Conservation (phyloP, 768 basidiomycete species). For the Pleurotus citrinopileatus region DNA sequence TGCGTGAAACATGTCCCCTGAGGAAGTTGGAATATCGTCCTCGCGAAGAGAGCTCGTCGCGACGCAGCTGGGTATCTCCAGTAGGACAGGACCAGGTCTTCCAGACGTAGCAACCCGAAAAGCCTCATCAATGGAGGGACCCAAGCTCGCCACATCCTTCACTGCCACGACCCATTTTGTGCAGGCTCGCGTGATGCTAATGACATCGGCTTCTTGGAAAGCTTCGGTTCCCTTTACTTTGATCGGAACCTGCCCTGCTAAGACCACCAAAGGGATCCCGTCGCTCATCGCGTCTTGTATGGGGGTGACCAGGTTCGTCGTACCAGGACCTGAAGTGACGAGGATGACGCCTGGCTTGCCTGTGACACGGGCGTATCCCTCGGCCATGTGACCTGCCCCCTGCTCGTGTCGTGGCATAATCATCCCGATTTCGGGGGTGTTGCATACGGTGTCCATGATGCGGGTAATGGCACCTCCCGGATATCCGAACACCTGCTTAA, state of each 20-base stretch:
- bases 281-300: conserved; percentile 98
- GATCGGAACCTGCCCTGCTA: conserved; percentile 95
- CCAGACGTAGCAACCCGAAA: conserved; percentile 99
- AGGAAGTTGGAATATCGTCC: conserved; percentile 78
- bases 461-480: conserved; percentile 97
- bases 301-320: conserved; percentile 95
- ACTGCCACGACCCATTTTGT: conserved; percentile 99
- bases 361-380: conserved; percentile 96
- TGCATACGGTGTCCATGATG: conserved; percentile 99
- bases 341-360: conserved; percentile 97
- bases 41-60: conserved; percentile 88
- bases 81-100: conserved; percentile 94
- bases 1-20: conserved; percentile 65
- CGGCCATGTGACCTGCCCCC: conserved; percentile 98
- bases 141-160: conserved; percentile 92
- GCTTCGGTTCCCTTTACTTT: conserved; percentile 95
- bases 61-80: conserved; percentile 96
- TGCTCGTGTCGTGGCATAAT: conserved; percentile 96
- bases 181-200: conserved; percentile 94
- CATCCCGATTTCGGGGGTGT: conserved; percentile 91
- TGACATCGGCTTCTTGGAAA: conserved; percentile 97
- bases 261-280: conserved; percentile 92
- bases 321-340: conserved; percentile 96
- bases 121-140: conserved; percentile 94
- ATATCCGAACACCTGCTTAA: conserved; percentile 97